Conservation (phyloP, 1,284 basidiomycete genomes). For the Moesziomyces sp. region DNA sequence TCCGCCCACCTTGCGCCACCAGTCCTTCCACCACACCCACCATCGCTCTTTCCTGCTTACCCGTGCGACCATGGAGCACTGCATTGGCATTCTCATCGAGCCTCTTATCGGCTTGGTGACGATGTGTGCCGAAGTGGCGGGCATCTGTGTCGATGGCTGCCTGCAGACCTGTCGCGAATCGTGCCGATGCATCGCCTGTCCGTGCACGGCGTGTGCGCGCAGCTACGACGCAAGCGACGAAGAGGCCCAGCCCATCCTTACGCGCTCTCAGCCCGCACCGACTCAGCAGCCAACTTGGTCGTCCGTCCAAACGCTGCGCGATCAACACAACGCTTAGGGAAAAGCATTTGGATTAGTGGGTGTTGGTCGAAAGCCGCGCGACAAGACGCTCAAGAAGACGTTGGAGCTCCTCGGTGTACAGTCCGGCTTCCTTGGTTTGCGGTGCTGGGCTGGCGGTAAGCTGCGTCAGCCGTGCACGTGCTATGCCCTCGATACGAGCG, state of each 20-base stretch:
- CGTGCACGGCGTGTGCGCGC: conserved; percentile 9
- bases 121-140: conserved; percentile 32
- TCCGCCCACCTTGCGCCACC: neutral
- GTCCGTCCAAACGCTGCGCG: conserved; percentile 28
- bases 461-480: conserved; percentile 15
- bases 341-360: neutral
- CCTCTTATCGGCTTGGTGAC: conserved; percentile 23
- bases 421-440: conserved; percentile 16
- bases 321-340: neutral
- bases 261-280: conserved; percentile 9
- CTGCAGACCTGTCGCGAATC: conserved; percentile 43
- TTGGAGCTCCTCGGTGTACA: conserved; percentile 31
- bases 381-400: conserved; percentile 6
- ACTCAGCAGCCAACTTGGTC: conserved; percentile 13
- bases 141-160: conserved; percentile 38
- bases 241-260: conserved; percentile 25
- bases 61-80: conserved; percentile 20
- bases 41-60: neutral
- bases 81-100: conserved; percentile 25
- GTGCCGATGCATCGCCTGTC: conserved; percentile 28
- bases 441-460: neutral
- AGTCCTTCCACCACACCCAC: neutral
- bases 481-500: conserved; percentile 3
- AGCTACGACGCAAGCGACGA: conserved; percentile 10
- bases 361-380: neutral